These are phyloP conservation scores for Ceratocystis harringtonii DNA, from an alignment of 2,329 filamentous ascomycete species.

Conservation along the genomic window DNA sequence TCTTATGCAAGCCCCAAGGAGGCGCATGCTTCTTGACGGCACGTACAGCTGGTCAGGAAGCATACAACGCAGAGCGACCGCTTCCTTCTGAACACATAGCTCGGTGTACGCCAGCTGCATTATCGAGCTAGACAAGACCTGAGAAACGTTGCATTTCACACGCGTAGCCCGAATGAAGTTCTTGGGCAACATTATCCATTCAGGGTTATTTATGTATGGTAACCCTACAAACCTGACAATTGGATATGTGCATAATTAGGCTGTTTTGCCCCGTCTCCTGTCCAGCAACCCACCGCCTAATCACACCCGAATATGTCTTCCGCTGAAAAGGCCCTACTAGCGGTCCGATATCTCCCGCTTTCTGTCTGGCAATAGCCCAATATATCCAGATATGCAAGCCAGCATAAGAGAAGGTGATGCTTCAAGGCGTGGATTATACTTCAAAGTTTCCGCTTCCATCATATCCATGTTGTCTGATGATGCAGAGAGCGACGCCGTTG, in stretches of 20 bases:
- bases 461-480: background rate
- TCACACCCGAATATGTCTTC: background rate
- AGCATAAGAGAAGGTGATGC: background rate
- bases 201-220: background rate
- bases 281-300: background rate
- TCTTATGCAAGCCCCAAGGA: background rate
- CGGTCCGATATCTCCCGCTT: background rate
- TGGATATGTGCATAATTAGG: background rate
- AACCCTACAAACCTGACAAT: background rate
- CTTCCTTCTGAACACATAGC: background rate
- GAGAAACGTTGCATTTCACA: background rate
- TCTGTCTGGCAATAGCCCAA: background rate
- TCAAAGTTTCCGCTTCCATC: background rate
- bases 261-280: background rate
- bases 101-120: background rate
- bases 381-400: background rate
- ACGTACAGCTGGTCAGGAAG: slow-evolving; percentile 4
- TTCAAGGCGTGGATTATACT: background rate
- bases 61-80: background rate
- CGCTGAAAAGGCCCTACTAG: background rate
- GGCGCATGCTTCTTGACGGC: background rate
- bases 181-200: too few relatives aligned
- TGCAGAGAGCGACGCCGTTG: background rate
- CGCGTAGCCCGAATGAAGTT: background rate
- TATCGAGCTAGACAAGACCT: background rate